Conservation (phyloP, 1,139 yeast genomes). For the Kluyveromyces marxianus region DNA sequence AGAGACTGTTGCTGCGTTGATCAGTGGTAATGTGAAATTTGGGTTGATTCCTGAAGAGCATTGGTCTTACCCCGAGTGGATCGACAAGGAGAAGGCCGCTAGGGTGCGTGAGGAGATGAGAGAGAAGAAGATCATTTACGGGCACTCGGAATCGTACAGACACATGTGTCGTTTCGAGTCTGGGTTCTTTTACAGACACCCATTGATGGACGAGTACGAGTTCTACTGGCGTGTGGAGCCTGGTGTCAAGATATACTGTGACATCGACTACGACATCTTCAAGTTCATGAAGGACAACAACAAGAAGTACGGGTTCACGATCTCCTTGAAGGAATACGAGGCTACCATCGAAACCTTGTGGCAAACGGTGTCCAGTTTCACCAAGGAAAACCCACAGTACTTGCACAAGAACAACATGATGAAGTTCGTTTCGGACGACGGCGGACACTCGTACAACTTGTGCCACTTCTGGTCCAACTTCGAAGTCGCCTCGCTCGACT, state of each 20-base stretch:
- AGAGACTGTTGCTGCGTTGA: slow-evolving; percentile 33
- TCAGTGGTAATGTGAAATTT: slow-evolving; percentile 45
- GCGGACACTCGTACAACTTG: slow-evolving; percentile 60
- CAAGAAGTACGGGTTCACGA: slow-evolving; percentile 57
- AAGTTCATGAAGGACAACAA: slow-evolving; percentile 53
- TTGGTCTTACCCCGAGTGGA: slow-evolving; percentile 53
- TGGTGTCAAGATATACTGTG: slow-evolving; percentile 53
- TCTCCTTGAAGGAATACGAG: slow-evolving; percentile 53
- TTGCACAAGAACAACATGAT: slow-evolving; percentile 45
- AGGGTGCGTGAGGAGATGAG: slow-evolving; percentile 44
- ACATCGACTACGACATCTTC: slow-evolving; percentile 60
- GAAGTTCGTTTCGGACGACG: slow-evolving; percentile 63
- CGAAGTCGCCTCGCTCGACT: slow-evolving; percentile 71
- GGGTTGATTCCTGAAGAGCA: slow-evolving; percentile 44
- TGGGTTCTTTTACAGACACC: slow-evolving; percentile 63
- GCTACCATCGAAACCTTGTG: slow-evolving; percentile 56
- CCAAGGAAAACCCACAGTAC: slow-evolving; percentile 40
- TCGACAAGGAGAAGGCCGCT: slow-evolving; percentile 53
- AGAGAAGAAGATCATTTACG: slow-evolving; percentile 47
- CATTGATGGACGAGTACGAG: slow-evolving; percentile 48
- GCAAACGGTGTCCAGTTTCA: slow-evolving; percentile 48
- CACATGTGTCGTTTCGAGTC: slow-evolving; percentile 73
- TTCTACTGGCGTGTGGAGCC: slow-evolving; percentile 82
- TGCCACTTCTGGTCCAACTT: slow-evolving; percentile 95
- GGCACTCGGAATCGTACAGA: slow-evolving; percentile 53